Percentiles rank a stretch among this genome's conserved stretches.
Conservation (phyloP, 1,139 yeast genomes). For the Hansenula sp. region DNA sequence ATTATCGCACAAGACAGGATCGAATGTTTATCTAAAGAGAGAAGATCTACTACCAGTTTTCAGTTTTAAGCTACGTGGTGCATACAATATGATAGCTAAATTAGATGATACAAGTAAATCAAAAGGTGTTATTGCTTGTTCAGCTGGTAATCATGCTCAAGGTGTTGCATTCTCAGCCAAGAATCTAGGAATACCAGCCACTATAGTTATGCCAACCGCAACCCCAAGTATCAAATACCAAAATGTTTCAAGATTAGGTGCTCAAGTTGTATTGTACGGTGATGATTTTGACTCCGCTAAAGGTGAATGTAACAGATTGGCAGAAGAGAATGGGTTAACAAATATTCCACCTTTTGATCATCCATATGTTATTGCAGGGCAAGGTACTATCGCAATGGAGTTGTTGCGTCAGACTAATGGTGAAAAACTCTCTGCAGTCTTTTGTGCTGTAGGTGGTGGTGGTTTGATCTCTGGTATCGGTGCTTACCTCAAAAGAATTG, state of each 20-base stretch:
- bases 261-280: slow-evolving; percentile 89
- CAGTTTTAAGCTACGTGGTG: slow-evolving; percentile 94
- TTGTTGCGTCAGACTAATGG: slow-evolving; percentile 79
- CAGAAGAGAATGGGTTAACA: slow-evolving; percentile 66
- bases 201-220: slow-evolving; percentile 96
- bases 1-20: slow-evolving; percentile 65
- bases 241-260: slow-evolving; percentile 87
- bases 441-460: slow-evolving; percentile 96
- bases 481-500: slow-evolving; percentile 84
- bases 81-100: slow-evolving; percentile 94
- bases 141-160: slow-evolving; percentile 99
- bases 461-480: slow-evolving; percentile 92
- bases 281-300: slow-evolving; percentile 94
- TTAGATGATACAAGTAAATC: slow-evolving; percentile 62
- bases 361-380: slow-evolving; percentile 99
- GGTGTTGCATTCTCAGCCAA: slow-evolving; percentile 95
- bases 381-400: slow-evolving; percentile 95
- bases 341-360: slow-evolving; percentile 97
- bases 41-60: slow-evolving; percentile 95
- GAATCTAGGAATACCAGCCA: slow-evolving; percentile 81
- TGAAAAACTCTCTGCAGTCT: slow-evolving; percentile 77
- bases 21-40: slow-evolving; percentile 75
- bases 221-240: slow-evolving; percentile 93
- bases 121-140: slow-evolving; percentile 93
- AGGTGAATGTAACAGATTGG: slow-evolving; percentile 73